Conservation (phyloP, 805 yeast genomes). For the Candida ficus region DNA sequence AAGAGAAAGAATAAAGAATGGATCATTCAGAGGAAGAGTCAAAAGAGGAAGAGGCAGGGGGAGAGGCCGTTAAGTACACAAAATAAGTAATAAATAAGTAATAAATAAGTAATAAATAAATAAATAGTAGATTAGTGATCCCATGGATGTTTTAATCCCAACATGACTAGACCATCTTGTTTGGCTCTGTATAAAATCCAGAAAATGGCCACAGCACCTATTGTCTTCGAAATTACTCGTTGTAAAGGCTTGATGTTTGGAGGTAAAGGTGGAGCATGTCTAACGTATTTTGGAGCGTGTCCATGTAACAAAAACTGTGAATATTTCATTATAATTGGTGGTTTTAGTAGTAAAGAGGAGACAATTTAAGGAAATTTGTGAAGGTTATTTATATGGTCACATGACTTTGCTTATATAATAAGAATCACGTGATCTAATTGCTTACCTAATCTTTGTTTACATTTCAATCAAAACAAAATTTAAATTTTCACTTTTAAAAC, state of each 20-base stretch:
- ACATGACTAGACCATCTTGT: slow-evolving; percentile 63
- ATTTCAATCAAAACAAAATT: too few relatives aligned
- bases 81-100: slow-evolving; percentile 1
- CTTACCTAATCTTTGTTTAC: too few relatives aligned
- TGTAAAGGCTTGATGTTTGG: slow-evolving; percentile 60
- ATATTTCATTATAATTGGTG: too few relatives aligned
- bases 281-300: slow-evolving; percentile 25
- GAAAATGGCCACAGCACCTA: slow-evolving; percentile 88
- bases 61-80: too few relatives aligned
- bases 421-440: too few relatives aligned
- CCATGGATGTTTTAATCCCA: slow-evolving; percentile 40
- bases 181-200: slow-evolving; percentile 79
- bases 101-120: slow-evolving; percentile 6
- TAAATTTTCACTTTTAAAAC: too few relatives aligned
- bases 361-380: too few relatives aligned
- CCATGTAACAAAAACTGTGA: too few relatives aligned
- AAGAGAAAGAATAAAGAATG: slow-evolving; percentile 17
- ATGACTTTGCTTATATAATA: too few relatives aligned
- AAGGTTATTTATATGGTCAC: too few relatives aligned
- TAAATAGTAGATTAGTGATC: slow-evolving; percentile 17
- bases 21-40: slow-evolving; percentile 7
- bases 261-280: slow-evolving; percentile 57
- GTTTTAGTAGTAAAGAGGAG: too few relatives aligned
- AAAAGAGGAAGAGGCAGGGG: slow-evolving; percentile 13
- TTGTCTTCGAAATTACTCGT: slow-evolving; percentile 57